Base-by-base conservation (phyloP, 805 yeast species). In the Vanderwaltozyma verrucispora region DNA sequence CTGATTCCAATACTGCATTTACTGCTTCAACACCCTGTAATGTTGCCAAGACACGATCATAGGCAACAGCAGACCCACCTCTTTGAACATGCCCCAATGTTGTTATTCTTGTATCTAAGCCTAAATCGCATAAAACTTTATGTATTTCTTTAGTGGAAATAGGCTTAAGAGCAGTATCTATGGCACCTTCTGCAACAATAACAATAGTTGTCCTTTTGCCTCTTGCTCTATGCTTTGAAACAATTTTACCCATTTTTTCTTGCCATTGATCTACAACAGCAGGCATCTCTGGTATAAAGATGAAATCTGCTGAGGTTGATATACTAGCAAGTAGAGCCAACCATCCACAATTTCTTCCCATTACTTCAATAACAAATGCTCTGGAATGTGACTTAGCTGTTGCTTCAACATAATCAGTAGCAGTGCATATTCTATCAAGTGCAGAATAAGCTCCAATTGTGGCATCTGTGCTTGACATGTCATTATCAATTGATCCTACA, bases 341-440 rank as follows among this genome's bases (percentile, higher is more conserved):
- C 92, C 92, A 82, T 44, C 92, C 92, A 65, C 92, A 82, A 56
- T 82, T 87, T 60, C 92, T 71, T 42, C 92, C 92, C 92, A 82
- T 82, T n/a, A 82, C 92, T 63, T 82, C 92, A 30, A 82, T 76
- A 28, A 82, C 84, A 51, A 82, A 82, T 3, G 89, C 89, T 54
- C 92, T 65, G 19, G 85, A 79, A 57, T 82, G 92, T 2, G 88
- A 80, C 36, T 74, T 72, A 18, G 92, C 92, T 15, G 92, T 82
- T 19, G 88, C 85, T 56, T 81, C 89, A 42, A 82, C 81, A 54
- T 78, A 81, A 60, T 82, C 92, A 44, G 82, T 46, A 23, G 77
- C 74, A 52, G 77, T 75, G 49, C 82, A 74, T 47, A 80, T 80
- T 54, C 89, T 65, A 39, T 76, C 87, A 41, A 80, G 64, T 1